Conservation (phyloP, 192 early-diverging fungal species). For the Linderina pennispora region DNA sequence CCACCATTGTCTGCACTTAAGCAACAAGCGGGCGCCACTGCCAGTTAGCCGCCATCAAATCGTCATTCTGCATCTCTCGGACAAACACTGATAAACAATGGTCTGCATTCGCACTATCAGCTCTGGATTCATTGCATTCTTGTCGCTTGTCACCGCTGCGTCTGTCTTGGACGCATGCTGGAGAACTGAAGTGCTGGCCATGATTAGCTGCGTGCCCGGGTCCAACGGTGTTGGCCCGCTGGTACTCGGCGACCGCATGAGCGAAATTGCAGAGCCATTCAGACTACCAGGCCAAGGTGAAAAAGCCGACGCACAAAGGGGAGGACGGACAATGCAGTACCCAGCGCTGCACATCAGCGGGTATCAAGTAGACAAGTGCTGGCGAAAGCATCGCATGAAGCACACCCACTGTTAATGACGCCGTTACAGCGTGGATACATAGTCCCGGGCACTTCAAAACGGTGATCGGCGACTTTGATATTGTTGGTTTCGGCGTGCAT, state of each 20-base stretch:
- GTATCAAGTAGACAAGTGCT: not conserved
- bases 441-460: not conserved
- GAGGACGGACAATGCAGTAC: conserved; percentile 20
- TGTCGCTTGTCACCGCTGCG: too few relatives aligned
- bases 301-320: conserved; percentile 4
- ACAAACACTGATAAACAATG: too few relatives aligned
- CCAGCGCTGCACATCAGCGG: not conserved
- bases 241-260: conserved; percentile 8
- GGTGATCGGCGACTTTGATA: not conserved
- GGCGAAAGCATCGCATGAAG: not conserved
- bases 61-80: too few relatives aligned
- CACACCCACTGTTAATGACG: not conserved
- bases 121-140: too few relatives aligned
- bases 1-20: too few relatives aligned
- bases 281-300: conserved; percentile 10
- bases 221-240: conserved; percentile 14
- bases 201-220: conserved; percentile 33
- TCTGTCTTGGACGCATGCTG: too few relatives aligned
- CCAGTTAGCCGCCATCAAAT: too few relatives aligned
- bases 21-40: too few relatives aligned
- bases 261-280: conserved; percentile 35
- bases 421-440: not conserved
- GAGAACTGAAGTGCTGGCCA: conserved; percentile 25
- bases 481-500: not conserved
- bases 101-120: too few relatives aligned